Conservation (phyloP, 139 green algal species). For the Micractinium sp. region DNA sequence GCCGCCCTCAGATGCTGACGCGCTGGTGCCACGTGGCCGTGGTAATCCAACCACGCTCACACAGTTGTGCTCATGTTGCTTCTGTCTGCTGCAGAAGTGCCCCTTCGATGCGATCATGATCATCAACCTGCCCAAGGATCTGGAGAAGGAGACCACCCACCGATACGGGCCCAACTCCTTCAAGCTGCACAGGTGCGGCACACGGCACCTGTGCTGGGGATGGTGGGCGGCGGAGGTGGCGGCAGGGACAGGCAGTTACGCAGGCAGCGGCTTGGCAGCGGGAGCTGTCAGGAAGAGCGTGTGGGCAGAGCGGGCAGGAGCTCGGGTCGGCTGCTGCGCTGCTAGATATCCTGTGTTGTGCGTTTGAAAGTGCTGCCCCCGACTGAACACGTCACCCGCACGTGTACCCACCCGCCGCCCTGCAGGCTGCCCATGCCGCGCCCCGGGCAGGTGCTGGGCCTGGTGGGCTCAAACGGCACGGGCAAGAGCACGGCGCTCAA, state of each 20-base stretch:
- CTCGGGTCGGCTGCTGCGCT: too few relatives aligned
- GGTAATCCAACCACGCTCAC: not conserved
- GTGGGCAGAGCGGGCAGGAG: too few relatives aligned
- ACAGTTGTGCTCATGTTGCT: not conserved
- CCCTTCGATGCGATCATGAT: constrained; percentile 99
- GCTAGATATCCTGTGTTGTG: too few relatives aligned
- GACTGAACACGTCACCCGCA: not conserved
- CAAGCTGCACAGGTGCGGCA: constrained; percentile 94
- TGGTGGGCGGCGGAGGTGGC: not conserved
- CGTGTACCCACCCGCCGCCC: not conserved
- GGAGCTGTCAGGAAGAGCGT: too few relatives aligned
- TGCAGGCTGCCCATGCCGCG: constrained; percentile 87
- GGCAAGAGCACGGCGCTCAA: constrained; percentile 99
- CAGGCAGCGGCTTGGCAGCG: not conserved
- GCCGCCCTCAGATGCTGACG: too few relatives aligned
- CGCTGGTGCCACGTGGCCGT: too few relatives aligned
- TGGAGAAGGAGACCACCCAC: constrained; percentile 97
- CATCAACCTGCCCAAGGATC: constrained; percentile 99
- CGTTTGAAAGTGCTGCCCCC: not conserved
- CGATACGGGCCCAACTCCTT: constrained; percentile 99
- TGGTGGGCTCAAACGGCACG: constrained; percentile 99
- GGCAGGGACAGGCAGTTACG: too few relatives aligned
- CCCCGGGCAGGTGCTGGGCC: constrained; percentile 95
- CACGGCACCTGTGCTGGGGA: too few relatives aligned
- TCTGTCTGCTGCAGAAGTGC: constrained; percentile 87